phyloP scores from a whole-genome alignment of 257 asterid species.

The Penstemon eatonii region DNA sequence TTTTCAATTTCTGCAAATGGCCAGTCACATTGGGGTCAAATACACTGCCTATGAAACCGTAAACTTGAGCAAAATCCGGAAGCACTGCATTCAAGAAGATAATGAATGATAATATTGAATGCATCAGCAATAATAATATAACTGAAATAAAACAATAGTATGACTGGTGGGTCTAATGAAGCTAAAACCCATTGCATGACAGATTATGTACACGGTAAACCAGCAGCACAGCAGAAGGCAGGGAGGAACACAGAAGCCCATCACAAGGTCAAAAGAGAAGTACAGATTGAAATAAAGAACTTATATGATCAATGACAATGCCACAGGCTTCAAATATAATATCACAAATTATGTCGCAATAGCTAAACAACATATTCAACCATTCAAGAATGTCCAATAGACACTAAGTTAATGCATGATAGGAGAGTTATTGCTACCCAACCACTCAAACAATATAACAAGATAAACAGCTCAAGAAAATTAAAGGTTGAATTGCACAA shows the following conservation, averaged over 20 bases:
- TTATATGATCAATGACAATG: too few relatives aligned
- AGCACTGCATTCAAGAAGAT: conserved; percentile 59
- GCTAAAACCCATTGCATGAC: conserved; percentile 21
- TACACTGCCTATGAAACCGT: conserved; percentile 87
- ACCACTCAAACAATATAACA: conserved; percentile 3
- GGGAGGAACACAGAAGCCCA: conserved; percentile 11
- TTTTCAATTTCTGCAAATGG: conserved; percentile 80
- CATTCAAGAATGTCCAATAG: conserved; percentile 7
- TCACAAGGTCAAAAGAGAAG: conserved; percentile 11
- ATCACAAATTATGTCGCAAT: too few relatives aligned
- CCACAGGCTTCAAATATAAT: too few relatives aligned
- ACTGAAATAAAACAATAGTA: conserved; percentile 3
- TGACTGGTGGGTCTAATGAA: not conserved
- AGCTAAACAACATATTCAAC: not conserved
- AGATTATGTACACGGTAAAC: not conserved
- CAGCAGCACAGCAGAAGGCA: conserved; percentile 12
- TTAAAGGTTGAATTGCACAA: not conserved
- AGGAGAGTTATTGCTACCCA: not conserved
- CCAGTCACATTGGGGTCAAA: conserved; percentile 76
- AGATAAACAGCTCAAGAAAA: conserved; percentile 8
- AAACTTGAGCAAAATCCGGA: conserved; percentile 92
- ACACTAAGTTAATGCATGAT: conserved; percentile 5
- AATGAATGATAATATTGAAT: conserved; percentile 20
- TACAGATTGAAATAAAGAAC: not conserved
- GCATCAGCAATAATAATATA: conserved; percentile 15